A percentile compares a stretch with the other conserved stretches of the same genome.
These are phyloP conservation scores for Xylariaceae sp. DNA, from an alignment of 2,329 filamentous ascomycete species.

Conservation along the genomic window DNA sequence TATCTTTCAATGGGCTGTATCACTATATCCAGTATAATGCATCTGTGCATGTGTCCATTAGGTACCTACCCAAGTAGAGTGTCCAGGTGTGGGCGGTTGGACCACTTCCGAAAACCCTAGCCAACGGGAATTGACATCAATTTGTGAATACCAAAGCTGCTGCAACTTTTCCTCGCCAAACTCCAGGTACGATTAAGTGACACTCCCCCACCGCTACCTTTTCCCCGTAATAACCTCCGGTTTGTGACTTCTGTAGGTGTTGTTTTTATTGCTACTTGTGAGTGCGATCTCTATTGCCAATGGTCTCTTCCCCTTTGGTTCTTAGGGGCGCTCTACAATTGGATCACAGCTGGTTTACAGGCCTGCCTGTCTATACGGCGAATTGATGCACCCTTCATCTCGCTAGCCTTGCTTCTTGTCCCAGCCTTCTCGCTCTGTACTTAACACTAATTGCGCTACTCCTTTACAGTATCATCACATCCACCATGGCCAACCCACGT, in stretches of 20 bases:
- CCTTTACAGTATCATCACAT: constrained; percentile 8
- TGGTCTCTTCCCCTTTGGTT: not conserved
- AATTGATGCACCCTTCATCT: constrained; percentile 9
- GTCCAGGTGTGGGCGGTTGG: constrained; percentile 18
- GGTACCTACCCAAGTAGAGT: not conserved
- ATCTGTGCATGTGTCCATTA: too few species aligned
- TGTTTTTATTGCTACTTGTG: constrained; percentile 3
- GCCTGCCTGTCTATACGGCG: constrained; percentile 17
- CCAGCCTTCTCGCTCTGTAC: constrained; percentile 15
- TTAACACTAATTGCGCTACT: constrained; percentile 6
- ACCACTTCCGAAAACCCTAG: constrained; percentile 35
- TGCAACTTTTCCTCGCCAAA: constrained; percentile 33
- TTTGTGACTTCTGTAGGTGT: constrained; percentile 6
- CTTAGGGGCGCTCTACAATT: not conserved
- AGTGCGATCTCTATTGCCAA: constrained; percentile 15
- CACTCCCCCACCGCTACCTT: constrained; percentile 20
- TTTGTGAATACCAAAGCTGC: constrained; percentile 32
- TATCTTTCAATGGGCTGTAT: too few species aligned
- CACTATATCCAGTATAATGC: too few species aligned
- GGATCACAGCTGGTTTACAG: constrained; percentile 1
- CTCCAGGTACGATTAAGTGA: constrained; percentile 21
- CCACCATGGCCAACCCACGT: constrained; percentile 89
- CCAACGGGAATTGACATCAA: constrained; percentile 33
- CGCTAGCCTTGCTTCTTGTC: constrained; percentile 24
- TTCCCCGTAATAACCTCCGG: constrained; percentile 21